Evolutionary conservation across 345 rosid species (phyloP).

Genomic region (Pseudoturritis turrita): DNA sequence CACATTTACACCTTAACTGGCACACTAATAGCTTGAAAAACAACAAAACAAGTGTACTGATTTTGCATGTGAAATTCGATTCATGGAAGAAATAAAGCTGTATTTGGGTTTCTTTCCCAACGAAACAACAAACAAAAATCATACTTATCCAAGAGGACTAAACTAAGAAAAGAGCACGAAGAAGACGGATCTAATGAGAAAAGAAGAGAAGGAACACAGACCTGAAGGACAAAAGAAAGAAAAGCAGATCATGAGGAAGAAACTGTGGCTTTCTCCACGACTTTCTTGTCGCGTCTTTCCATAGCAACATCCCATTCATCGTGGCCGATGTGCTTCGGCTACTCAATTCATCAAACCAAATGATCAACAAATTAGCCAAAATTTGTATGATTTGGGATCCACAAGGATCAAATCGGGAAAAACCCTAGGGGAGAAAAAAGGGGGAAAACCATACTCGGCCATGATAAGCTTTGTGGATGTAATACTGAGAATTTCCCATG

Average conservation of each 20-base stretch:
- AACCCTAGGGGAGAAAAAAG: background rate
- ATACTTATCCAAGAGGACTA: background rate
- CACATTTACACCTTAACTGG: background rate
- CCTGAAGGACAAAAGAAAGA: background rate
- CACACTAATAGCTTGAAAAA: background rate
- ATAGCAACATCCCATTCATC: slow-evolving; percentile 94
- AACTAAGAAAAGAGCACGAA: background rate
- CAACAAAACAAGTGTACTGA: background rate
- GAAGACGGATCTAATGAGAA: background rate
- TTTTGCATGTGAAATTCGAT: background rate
- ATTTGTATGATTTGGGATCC: background rate
- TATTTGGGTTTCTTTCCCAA: background rate
- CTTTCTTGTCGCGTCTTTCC: slow-evolving; percentile 94
- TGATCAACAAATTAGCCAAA: background rate
- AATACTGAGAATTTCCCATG: slow-evolving; percentile 84
- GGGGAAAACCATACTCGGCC: slow-evolving; percentile 55
- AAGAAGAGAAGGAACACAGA: background rate
- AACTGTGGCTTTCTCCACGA: slow-evolving; percentile 44
- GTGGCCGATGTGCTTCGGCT: slow-evolving; percentile 93
- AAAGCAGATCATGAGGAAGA: slow-evolving; percentile 44
- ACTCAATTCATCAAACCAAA: slow-evolving; percentile 12
- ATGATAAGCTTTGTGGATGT: slow-evolving; percentile 82
- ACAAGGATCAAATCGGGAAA: background rate
- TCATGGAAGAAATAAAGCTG: background rate
- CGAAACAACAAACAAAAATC: background rate